phyloP scores from a whole-genome alignment of 148 eudicot species.

The Silene latifolia region DNA sequence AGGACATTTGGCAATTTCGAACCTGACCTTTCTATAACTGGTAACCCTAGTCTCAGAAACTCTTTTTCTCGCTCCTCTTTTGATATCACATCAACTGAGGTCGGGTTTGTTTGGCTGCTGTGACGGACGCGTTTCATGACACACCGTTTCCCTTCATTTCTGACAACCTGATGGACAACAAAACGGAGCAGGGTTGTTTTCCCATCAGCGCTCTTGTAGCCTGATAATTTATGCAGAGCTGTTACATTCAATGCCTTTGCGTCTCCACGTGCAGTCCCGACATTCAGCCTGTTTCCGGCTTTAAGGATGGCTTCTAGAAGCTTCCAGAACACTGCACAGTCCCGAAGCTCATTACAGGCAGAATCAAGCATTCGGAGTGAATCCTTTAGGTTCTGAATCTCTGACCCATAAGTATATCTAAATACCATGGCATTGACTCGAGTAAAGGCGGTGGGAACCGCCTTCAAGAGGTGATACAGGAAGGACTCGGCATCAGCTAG shows the following conservation, averaged over 20 bases:
- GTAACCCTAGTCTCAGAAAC: conserved; percentile 72
- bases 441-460: conserved; percentile 70
- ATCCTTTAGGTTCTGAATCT: conserved; percentile 48
- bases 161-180: conserved; percentile 78
- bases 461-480: conserved; percentile 60
- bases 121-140: conserved; percentile 38
- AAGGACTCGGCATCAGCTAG: conserved; percentile 92
- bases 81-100: conserved; percentile 20
- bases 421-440: conserved; percentile 74
- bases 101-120: conserved; percentile 28
- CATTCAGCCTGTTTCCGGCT: conserved; percentile 85
- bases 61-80: conserved; percentile 66
- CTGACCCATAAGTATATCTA: conserved; percentile 45
- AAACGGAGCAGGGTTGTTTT: conserved; percentile 80
- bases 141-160: conserved; percentile 80
- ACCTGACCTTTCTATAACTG: conserved; percentile 72
- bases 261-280: conserved; percentile 82
- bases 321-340: conserved; percentile 66
- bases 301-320: conserved; percentile 85
- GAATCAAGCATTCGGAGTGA: conserved; percentile 50
- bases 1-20: conserved; percentile 58
- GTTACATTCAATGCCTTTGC: conserved; percentile 81
- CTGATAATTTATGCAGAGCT: conserved; percentile 67
- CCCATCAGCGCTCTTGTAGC: conserved; percentile 79
- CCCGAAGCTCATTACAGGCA: conserved; percentile 65